Evolutionary conservation across 2,329 filamentous ascomycete genomes (phyloP).

Genomic region (Zymoseptoria passerinii): DNA sequence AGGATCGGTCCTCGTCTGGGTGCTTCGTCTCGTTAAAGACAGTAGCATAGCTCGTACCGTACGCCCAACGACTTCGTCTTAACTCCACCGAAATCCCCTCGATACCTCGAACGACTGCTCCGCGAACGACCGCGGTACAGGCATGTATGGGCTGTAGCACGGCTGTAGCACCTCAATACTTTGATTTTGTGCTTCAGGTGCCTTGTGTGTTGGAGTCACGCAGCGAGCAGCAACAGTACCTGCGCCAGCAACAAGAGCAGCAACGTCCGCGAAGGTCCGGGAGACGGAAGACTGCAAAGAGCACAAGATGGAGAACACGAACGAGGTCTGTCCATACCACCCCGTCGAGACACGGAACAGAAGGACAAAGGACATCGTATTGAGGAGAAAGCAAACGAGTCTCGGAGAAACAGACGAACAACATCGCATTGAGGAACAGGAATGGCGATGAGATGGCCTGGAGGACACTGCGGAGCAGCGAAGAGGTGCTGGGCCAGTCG

Average conservation of each 20-base stretch:
- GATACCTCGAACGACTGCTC: slow-evolving; percentile 64
- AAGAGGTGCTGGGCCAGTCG: too few relatives aligned
- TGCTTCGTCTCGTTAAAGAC: slow-evolving; percentile 67
- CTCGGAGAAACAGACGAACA: too few relatives aligned
- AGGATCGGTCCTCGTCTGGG: slow-evolving; percentile 64
- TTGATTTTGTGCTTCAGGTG: slow-evolving; percentile 34
- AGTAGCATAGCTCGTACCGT: slow-evolving; percentile 73
- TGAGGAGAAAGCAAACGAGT: too few relatives aligned
- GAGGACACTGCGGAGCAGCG: too few relatives aligned
- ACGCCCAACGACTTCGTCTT: slow-evolving; percentile 65
- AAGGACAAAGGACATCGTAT: too few relatives aligned
- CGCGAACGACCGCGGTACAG: slow-evolving; percentile 72
- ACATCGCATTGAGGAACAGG: too few relatives aligned
- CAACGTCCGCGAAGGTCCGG: not conserved
- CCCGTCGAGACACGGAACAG: too few relatives aligned
- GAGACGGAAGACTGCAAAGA: not conserved
- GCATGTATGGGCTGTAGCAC: slow-evolving; percentile 75
- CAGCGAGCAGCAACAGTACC: too few relatives aligned
- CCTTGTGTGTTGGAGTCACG: slow-evolving; percentile 60
- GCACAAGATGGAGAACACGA: too few relatives aligned
- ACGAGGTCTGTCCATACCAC: too few relatives aligned
- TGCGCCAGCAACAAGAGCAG: not conserved
- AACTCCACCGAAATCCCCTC: slow-evolving; percentile 75
- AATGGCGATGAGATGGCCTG: too few relatives aligned
- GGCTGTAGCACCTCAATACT: slow-evolving; percentile 72